Evolutionary conservation across 169 alveolate genomes (phyloP).

Genomic region (Cyclospora cayetanensis): DNA sequence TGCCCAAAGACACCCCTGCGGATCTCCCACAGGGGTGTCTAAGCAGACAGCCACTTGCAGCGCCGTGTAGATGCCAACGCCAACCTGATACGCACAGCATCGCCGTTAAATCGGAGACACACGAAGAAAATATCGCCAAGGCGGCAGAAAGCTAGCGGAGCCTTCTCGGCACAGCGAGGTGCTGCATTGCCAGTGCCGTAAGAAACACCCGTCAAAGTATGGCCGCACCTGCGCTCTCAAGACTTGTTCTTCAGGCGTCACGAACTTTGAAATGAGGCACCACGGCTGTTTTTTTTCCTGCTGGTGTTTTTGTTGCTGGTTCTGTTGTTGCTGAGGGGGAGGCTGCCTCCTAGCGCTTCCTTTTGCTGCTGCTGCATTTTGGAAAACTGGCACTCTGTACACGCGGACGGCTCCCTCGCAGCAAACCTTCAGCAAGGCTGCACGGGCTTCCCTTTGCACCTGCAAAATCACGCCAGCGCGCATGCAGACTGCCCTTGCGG

Average conservation of each 20-base stretch:
- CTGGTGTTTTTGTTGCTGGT: neutral
- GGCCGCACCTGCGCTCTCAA: slow-evolving; percentile 8
- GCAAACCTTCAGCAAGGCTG: slow-evolving; percentile 67
- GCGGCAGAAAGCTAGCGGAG: too few relatives aligned
- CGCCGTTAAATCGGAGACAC: too few relatives aligned
- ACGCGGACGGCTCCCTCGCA: slow-evolving; percentile 68
- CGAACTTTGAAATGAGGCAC: slow-evolving; percentile 52
- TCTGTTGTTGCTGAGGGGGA: neutral
- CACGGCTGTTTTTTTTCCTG: neutral
- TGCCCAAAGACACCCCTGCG: neutral
- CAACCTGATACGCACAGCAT: slow-evolving; percentile 19
- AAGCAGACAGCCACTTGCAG: slow-evolving; percentile 58
- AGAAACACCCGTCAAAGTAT: too few relatives aligned
- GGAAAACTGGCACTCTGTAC: slow-evolving; percentile 40
- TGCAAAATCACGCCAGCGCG: too few relatives aligned
- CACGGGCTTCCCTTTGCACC: slow-evolving; percentile 59
- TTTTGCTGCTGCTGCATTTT: neutral
- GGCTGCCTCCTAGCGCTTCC: neutral
- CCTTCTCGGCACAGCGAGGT: too few relatives aligned
- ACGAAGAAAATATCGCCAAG: too few relatives aligned
- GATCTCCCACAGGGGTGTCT: slow-evolving; percentile 10
- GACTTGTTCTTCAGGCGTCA: slow-evolving; percentile 44
- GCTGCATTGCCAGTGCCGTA: too few relatives aligned
- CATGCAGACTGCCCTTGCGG: too few relatives aligned
- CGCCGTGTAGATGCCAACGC: slow-evolving; percentile 59